These are phyloP conservation scores for Picea sitchensis DNA, from an alignment of 75 land plant genomes.

Conservation along the genomic window DNA sequence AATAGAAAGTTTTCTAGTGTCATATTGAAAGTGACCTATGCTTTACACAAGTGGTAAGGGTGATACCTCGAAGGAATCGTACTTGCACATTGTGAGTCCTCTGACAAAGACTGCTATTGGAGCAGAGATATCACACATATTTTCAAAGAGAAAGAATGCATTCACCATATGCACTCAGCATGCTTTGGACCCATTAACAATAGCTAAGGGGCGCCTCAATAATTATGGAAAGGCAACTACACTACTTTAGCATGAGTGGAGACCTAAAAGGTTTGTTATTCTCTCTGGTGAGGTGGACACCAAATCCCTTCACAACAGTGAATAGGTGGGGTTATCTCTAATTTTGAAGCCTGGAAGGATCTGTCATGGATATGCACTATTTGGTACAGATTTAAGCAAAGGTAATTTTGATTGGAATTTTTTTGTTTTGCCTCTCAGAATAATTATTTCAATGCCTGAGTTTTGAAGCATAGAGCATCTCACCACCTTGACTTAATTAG, in stretches of 20 bases:
- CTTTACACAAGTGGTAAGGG: conserved; percentile 37
- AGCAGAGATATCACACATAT: conserved; percentile 34
- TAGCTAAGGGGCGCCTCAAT: conserved; percentile 31
- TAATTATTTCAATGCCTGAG: too few relatives aligned
- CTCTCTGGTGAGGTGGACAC: conserved; percentile 45
- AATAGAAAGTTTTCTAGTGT: background rate
- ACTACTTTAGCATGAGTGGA: conserved; percentile 48
- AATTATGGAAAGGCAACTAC: conserved; percentile 33
- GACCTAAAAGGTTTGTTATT: conserved; percentile 34
- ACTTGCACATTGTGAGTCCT: conserved; percentile 25
- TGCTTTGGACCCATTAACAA: conserved; percentile 34
- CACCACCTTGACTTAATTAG: too few relatives aligned
- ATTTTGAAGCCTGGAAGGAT: conserved; percentile 36
- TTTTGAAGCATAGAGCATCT: too few relatives aligned
- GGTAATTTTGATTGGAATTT: too few relatives aligned
- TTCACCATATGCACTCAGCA: conserved; percentile 30
- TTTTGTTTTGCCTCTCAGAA: too few relatives aligned
- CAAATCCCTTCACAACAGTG: conserved; percentile 27
- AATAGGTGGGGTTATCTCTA: conserved; percentile 42
- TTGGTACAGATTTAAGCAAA: too few relatives aligned
- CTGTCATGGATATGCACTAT: too few relatives aligned
- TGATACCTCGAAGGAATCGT: conserved; percentile 44
- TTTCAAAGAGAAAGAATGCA: conserved; percentile 39
- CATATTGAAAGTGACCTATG: background rate
- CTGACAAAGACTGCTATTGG: conserved; percentile 28